Percentiles rank a stretch among this genome's conserved stretches.
Evolutionary conservation across 345 rosid species (phyloP).

Genomic region (Dimocarpus longan): DNA sequence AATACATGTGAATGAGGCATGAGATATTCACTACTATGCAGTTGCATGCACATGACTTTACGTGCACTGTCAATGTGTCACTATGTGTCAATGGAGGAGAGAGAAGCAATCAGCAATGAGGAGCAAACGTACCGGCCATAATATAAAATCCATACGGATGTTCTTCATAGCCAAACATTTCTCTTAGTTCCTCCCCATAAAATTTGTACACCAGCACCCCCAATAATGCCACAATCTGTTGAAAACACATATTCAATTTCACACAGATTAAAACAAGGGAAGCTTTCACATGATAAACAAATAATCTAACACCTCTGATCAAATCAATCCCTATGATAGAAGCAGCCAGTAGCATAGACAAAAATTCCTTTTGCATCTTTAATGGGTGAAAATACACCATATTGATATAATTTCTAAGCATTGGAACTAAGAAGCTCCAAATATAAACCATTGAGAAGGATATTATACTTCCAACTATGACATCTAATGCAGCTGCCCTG

Average conservation of each 20-base stretch:
- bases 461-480: background rate
- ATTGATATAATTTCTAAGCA: background rate
- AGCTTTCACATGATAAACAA: constrained; percentile 9
- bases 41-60: background rate
- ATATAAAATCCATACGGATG: constrained; percentile 98
- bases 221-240: constrained; percentile 90
- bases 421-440: background rate
- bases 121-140: constrained; percentile 69
- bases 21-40: constrained; percentile 6
- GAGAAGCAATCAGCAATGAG: background rate
- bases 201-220: constrained; percentile 94
- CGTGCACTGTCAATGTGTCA: background rate
- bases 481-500: constrained; percentile 5
- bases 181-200: constrained; percentile 92
- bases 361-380: background rate
- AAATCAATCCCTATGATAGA: background rate
- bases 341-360: constrained; percentile 11
- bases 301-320: constrained; percentile 1
- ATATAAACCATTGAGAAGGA: background rate
- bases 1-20: background rate
- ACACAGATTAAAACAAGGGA: background rate
- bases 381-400: background rate
- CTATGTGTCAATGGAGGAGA: background rate
- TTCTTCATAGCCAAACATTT: constrained; percentile 97
- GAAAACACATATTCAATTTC: constrained; percentile 22